These are phyloP conservation scores for Vitis hybrid DNA, from an alignment of 177 flowering plant species.

Conservation along the genomic window DNA sequence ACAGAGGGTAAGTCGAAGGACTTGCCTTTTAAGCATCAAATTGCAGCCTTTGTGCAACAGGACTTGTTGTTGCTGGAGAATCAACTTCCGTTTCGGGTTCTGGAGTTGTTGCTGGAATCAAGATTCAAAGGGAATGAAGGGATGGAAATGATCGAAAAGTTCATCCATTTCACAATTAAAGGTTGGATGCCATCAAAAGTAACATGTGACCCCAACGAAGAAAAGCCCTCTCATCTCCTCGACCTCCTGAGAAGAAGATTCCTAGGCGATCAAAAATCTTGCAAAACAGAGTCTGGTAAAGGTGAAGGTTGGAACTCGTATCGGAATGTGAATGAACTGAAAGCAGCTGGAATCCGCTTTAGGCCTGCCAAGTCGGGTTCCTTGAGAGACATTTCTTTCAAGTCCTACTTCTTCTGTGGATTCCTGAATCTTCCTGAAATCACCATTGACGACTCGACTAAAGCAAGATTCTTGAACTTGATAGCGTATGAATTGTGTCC, in stretches of 20 bases:
- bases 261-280: not conserved
- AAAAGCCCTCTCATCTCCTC: slow-evolving; percentile 5
- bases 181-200: not conserved
- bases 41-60: not conserved
- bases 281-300: not conserved
- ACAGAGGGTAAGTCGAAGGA: not conserved
- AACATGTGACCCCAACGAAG: not conserved
- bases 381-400: not conserved
- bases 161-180: not conserved
- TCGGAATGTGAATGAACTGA: not conserved
- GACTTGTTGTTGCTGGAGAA: slow-evolving; percentile 14
- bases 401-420: not conserved
- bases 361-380: not conserved
- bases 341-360: not conserved
- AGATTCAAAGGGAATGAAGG: not conserved
- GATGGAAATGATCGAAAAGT: not conserved
- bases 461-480: slow-evolving; percentile 14
- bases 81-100: slow-evolving; percentile 7
- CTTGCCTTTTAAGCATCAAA: not conserved
- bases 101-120: not conserved
- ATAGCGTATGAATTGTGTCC: slow-evolving; percentile 17
- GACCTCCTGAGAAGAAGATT: not conserved
- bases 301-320: not conserved
- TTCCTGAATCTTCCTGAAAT: slow-evolving; percentile 11
- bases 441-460: not conserved